Evolutionary conservation across 2,329 filamentous ascomycete genomes (phyloP), one percentile per base, ranked within the genome.

Genomic region (Colletotrichum lini): DNA sequence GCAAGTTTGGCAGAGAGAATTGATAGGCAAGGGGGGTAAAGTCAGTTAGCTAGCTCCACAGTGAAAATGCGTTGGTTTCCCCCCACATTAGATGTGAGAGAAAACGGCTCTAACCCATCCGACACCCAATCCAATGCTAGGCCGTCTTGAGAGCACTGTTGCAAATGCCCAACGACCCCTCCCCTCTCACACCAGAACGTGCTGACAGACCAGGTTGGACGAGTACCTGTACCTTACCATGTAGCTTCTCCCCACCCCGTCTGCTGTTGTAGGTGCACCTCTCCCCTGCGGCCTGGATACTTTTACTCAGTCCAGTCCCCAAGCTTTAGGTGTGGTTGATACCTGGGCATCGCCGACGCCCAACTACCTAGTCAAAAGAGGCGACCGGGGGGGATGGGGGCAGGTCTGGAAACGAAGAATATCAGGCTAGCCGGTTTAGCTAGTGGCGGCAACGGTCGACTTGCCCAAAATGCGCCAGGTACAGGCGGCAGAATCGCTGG

Each of bases 1-100:
- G 35, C 47, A 26, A 49, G 3, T 44, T 18, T 21, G 47, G 6
- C 9, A 16, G 35, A 68, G 35, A 38, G 9, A 38, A 38, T 38
- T 38, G 35, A 38, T 38, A 38, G 35, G 35, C 35, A 38, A 38
- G 35, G 35, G 8, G 30, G 35, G 9, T 38, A 57, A 58, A 49
- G 58, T 60, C 45, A 23, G 26, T 30, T 49, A 47, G 26, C 65
- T 49, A 40, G 26, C 65, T 71, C 65, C 68, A 68, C 65, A 62
- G 57, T 58, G 45, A 67, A 68, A 68, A 71, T 71, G 52, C 64
- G 65, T 71, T 68, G 68, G 68, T 63, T 71, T 62, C 68, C 58
- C 35, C 53, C 68, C 58, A 71, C 68, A 71, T n/a, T 38, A 47
- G 47, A 54, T 52, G 68, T 40, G 40, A 71, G 58, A 71, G 65